Base-by-base conservation (phyloP, 495 filamentous ascomycete species). In the Aspergillus steynii region DNA sequence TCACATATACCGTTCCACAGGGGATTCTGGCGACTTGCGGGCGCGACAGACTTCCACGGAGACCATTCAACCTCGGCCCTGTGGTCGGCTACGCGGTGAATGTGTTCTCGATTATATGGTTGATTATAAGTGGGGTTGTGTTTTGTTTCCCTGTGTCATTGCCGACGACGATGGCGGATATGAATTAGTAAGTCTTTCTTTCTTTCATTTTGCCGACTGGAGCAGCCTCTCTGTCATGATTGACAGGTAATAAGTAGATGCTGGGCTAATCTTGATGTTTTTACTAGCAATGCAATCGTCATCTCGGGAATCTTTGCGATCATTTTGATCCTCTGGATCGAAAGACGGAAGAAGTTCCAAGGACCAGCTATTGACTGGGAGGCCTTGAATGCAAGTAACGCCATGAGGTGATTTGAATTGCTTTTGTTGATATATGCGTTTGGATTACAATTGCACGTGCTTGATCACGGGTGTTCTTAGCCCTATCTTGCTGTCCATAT, bases 1-100 rank as follows among this genome's bases (percentile, higher is more conserved):
- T 75, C 34, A 69, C 76, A 2, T 79, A 75, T 51, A 62, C 67
- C 32, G 54, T 77, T 10, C 74, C 76, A 0, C 71, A 74, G 61
- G 68, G 56, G 8, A 70, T 77, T 5, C 56, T 75, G 0, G 50
- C 67, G 20, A 63, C 55, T 29, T 64, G 62, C 4, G 75, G 75
- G 14, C 65, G 75, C 2, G 50, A 61, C 0, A 66, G 63, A 26
- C 64, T 75, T 1, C 72, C 72, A n/a, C 15, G 54, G 1, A 71
- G 69, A 3, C 32, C 61, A 6, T 68, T 77, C 45, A 53, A 66
- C 34, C 67, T 76, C 2, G 71, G 70, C 12, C 28, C 45, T 2
- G 34, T 61, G 12, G 4, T 55, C 20, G 74, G 74, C 2, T 66
- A 68, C 32, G 6, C 67, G 1, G 65, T 67, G 29, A 77, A 77